Evolutionary conservation across 176 grass and related monocot species (phyloP).

Genomic region (Eleusine coracana): DNA sequence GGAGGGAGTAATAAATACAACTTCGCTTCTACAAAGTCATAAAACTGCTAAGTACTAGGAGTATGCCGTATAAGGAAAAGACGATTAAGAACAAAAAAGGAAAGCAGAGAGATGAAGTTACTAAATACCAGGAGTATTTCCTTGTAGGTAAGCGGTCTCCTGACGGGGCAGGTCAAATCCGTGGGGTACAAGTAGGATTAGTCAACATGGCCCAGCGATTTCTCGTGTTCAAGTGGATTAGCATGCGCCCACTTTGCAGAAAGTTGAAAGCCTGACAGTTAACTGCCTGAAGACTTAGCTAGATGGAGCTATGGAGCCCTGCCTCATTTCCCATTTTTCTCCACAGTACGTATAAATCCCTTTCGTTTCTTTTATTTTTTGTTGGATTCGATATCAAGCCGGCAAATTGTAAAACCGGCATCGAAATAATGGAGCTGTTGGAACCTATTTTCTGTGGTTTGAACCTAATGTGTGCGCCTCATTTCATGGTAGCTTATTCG

Average conservation of each 20-base stretch:
- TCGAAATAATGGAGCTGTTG: conserved; percentile 9
- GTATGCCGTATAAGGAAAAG: neutral
- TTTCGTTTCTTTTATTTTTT: neutral
- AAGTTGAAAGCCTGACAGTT: conserved; percentile 41
- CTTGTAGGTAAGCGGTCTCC: neutral
- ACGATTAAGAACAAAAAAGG: neutral
- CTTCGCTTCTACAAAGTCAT: neutral
- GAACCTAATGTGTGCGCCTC: neutral
- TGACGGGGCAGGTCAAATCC: conserved; percentile 18
- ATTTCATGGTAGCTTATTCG: neutral
- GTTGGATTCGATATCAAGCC: neutral
- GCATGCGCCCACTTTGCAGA: neutral
- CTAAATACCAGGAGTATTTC: no score
- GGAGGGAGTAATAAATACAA: neutral
- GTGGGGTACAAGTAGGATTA: conserved; percentile 6
- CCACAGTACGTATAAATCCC: neutral
- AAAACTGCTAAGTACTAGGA: neutral
- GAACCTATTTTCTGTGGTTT: neutral
- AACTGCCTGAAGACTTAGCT: conserved; percentile 8
- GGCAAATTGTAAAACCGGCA: neutral
- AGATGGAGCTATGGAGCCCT: neutral
- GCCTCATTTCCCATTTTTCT: no score
- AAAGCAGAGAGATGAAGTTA: no score
- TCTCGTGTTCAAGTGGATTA: conserved; percentile 42
- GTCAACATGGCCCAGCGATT: conserved; percentile 22